Conservation (phyloP, 768 basidiomycete species). For the Omphalotus guepiniiformis region DNA sequence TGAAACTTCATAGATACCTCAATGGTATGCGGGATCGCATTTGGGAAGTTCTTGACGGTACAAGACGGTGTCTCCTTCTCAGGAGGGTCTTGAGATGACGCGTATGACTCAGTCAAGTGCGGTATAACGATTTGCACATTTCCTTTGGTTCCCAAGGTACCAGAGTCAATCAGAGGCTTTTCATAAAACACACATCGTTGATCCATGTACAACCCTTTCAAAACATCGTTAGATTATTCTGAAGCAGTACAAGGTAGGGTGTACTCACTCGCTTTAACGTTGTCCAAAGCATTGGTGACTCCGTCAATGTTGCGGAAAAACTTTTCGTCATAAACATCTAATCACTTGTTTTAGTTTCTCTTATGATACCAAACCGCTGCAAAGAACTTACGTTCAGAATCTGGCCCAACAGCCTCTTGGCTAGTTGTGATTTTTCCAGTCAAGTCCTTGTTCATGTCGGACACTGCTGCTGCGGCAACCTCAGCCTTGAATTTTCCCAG, state of each 20-base stretch:
- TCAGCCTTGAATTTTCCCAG: slow-evolving; percentile 97
- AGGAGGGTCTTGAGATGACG: slow-evolving; percentile 97
- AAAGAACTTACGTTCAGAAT: slow-evolving; percentile 76
- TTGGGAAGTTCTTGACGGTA: slow-evolving; percentile 98
- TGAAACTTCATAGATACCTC: slow-evolving; percentile 49
- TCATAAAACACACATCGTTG: slow-evolving; percentile 95
- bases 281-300: slow-evolving; percentile 97
- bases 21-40: slow-evolving; percentile 96
- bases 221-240: neutral
- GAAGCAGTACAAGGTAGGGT: neutral
- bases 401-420: slow-evolving; percentile 90
- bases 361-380: neutral
- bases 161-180: slow-evolving; percentile 95
- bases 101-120: slow-evolving; percentile 92
- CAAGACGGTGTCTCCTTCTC: slow-evolving; percentile 97
- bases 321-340: slow-evolving; percentile 82
- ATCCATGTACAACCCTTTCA: slow-evolving; percentile 92
- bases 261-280: slow-evolving; percentile 85
- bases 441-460: slow-evolving; percentile 94
- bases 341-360: slow-evolving; percentile 13
- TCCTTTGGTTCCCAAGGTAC: slow-evolving; percentile 97
- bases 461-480: slow-evolving; percentile 85
- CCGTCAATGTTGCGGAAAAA: slow-evolving; percentile 90
- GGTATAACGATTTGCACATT: slow-evolving; percentile 96
- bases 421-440: slow-evolving; percentile 80